Evolutionary conservation across 768 basidiomycete genomes (phyloP), one percentile per base, ranked within the genome.

Genomic region (Cystofilobasidium capitatum): DNA sequence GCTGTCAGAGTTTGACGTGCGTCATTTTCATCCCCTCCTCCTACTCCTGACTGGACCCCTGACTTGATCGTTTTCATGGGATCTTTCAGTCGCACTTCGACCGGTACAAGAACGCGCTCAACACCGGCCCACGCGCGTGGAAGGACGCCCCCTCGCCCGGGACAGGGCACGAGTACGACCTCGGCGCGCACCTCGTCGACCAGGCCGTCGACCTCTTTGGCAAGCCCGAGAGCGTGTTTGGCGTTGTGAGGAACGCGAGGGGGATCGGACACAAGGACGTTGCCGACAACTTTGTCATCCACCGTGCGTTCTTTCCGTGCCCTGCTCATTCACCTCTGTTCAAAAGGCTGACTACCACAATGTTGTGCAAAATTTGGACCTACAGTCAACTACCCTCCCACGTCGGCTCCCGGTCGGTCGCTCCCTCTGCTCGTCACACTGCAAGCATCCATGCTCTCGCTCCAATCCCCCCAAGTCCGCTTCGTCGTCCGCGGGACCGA

Each of bases 121-220:
- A 70, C 14, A 44, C 72, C 5, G 64, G 65, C 35, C 39, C 66
- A 33, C 29, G 61, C 9, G 60, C 84, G 0, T 94, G 90, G 91
- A 91, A 91, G 76, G 89, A 91, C 68, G 76, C 81, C 36, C 79
- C 83, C 1, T 78, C 80, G 0, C 83, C 85, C 26, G 84, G 82
- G 24, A 81, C 81, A 55, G 88, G 88, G 5, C 79, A 83, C 33
- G 83, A 85, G 2, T 92, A 85, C 75, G 89, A 92, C 75, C 81
- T 92, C 26, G 89, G 88, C 6, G 78, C 86, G 10, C 89, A 92
- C 75, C 80, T 90, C 33, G 75, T 77, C 70, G 88, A 91, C 77
- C 88, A 91, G 76, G 80, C 83, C 7, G 78, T 91, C 36, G 79
- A 79, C 13, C 81, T 92, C 47, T 91, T 91, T 73, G 91, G 90